Evolutionary conservation across 305 asterid genomes (phyloP).

Genomic region (Withania somnifera): DNA sequence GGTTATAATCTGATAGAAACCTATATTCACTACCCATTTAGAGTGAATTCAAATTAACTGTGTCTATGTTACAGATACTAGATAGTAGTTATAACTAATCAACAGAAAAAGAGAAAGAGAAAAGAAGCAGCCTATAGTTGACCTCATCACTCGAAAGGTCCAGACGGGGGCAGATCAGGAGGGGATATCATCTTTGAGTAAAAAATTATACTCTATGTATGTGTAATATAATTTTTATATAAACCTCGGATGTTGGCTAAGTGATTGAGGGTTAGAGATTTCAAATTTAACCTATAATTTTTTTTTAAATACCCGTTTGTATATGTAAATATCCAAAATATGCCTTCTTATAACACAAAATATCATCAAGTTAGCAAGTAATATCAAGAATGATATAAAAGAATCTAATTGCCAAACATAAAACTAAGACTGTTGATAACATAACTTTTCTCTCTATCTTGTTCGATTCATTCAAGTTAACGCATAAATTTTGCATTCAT

Average conservation of each 20-base stretch:
- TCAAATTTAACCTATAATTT: no score
- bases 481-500: no score
- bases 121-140: not conserved
- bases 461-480: no score
- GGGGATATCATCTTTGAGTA: no score
- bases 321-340: not conserved
- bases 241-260: no score
- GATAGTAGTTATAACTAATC: not conserved
- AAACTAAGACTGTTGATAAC: constrained; percentile 4
- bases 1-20: not conserved
- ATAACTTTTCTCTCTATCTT: no score
- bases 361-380: not conserved
- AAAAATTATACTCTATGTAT: no score
- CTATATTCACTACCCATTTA: not conserved
- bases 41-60: not conserved
- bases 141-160: not conserved
- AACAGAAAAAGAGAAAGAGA: not conserved
- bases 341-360: not conserved
- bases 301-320: not conserved
- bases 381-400: not conserved
- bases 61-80: no score
- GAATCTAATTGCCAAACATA: constrained; percentile 8
- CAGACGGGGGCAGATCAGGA: no score
- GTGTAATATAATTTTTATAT: no score
- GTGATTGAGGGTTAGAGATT: no score